Percentiles rank a stretch among this genome's conserved stretches.
phyloP scores from a whole-genome alignment of 2,329 filamentous ascomycete genomes.

The Tricladium varicosporioides region DNA sequence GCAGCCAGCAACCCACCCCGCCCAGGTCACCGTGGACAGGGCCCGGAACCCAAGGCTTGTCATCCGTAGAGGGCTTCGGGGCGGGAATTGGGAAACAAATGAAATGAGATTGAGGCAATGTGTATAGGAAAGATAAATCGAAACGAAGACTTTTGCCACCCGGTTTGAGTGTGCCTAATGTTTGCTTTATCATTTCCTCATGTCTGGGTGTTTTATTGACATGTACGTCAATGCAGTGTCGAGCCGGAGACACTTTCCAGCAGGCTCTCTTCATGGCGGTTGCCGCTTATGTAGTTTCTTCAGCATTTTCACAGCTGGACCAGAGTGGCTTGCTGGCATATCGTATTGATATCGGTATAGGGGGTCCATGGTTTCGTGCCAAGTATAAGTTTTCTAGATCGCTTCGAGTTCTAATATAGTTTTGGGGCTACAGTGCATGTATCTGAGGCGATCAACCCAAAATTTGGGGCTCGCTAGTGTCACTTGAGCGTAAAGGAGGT shows the following conservation, averaged over 20 bases:
- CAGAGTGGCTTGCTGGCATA: neutral
- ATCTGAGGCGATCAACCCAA: no score
- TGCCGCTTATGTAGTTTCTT: neutral
- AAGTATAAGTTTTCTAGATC: no score
- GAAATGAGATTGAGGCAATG: neutral
- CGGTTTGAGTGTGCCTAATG: neutral
- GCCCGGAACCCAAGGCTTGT: neutral
- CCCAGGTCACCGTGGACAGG: neutral
- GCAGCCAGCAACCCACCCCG: neutral
- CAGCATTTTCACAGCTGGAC: neutral
- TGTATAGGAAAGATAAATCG: no score
- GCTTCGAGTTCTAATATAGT: no score
- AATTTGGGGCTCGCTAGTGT: no score
- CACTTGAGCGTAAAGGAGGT: no score
- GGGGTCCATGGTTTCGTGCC: no score
- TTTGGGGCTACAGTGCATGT: no score
- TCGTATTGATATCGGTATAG: no score
- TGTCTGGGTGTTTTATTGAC: neutral
- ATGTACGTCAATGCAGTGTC: neutral
- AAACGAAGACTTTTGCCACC: neutral
- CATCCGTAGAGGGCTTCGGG: neutral
- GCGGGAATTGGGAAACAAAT: neutral
- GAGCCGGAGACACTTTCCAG: neutral
- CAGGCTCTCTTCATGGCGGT: neutral
- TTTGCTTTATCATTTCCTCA: neutral